Evolutionary conservation across 441 rosid species (phyloP).

Genomic region (Caryocar brasiliense): DNA sequence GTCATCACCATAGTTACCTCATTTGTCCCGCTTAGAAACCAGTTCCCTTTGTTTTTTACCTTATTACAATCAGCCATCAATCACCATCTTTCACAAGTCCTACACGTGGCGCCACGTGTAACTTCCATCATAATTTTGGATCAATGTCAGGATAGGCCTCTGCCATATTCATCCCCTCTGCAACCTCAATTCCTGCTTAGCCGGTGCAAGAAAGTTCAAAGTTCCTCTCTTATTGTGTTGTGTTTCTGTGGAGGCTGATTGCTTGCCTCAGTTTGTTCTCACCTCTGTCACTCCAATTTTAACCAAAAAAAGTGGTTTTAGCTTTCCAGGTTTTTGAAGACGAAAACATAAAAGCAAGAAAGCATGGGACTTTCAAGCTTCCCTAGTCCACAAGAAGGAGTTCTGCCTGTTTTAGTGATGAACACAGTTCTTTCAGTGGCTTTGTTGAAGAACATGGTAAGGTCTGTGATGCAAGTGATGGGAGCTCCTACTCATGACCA

Average conservation of each 20-base stretch:
- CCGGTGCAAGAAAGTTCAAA: too few relatives aligned
- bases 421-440: slow-evolving; percentile 59
- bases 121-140: too few relatives aligned
- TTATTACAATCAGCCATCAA: background rate
- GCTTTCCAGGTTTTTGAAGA: background rate
- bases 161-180: too few relatives aligned
- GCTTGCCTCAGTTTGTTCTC: too few relatives aligned
- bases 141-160: too few relatives aligned
- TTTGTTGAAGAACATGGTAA: slow-evolving; percentile 47
- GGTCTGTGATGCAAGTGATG: slow-evolving; percentile 39
- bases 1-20: slow-evolving; percentile 1
- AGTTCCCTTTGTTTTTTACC: background rate
- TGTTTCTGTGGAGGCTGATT: too few relatives aligned
- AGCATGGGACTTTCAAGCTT: slow-evolving; percentile 82
- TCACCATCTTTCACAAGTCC: background rate
- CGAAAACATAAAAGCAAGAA: background rate
- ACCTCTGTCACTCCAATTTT: too few relatives aligned
- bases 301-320: background rate
- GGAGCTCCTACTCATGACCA: slow-evolving; percentile 23
- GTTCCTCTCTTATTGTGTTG: too few relatives aligned
- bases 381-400: slow-evolving; percentile 52
- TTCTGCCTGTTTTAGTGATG: slow-evolving; percentile 58
- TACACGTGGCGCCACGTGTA: slow-evolving; percentile 40
- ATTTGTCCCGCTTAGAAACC: background rate
- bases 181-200: too few relatives aligned